Evolutionary conservation across 225 moss, liverwort and hornwort species (phyloP).

Genomic region (Marchantia paleacea): DNA sequence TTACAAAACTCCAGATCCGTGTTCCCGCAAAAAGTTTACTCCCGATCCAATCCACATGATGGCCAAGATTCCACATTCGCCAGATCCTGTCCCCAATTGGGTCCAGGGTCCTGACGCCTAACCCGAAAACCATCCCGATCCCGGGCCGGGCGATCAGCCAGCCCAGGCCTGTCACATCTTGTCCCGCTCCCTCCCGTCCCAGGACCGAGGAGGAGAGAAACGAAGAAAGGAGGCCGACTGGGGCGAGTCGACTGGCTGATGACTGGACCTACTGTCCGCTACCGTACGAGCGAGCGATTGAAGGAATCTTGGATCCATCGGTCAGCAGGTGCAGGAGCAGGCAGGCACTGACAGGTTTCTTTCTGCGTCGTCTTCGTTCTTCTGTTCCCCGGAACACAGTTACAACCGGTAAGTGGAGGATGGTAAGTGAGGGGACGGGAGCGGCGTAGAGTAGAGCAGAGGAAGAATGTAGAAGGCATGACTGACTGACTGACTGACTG

Average conservation of each 20-base stretch:
- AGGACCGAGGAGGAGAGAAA: background rate
- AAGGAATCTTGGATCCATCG: background rate
- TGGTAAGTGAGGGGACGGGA: too few species aligned
- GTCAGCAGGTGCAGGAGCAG: background rate
- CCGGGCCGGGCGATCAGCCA: too few species aligned
- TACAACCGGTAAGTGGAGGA: constrained; percentile 4
- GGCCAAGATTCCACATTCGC: background rate
- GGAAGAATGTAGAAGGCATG: background rate
- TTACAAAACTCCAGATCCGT: background rate
- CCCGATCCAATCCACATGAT: background rate
- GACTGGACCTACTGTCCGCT: background rate
- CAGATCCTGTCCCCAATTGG: background rate
- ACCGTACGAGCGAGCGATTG: background rate
- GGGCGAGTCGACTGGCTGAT: background rate
- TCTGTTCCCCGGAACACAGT: background rate
- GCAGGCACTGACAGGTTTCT: background rate
- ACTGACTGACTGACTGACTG: too few species aligned
- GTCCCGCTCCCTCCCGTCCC: too few species aligned
- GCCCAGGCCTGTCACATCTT: background rate
- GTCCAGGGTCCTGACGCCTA: background rate
- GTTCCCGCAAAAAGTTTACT: too few species aligned
- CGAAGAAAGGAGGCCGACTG: background rate
- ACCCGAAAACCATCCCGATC: background rate
- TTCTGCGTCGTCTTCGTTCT: background rate
- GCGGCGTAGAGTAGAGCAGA: background rate